These are phyloP conservation scores for Termitomyces sp. DNA, from an alignment of 768 basidiomycete genomes.

Conservation along the genomic window DNA sequence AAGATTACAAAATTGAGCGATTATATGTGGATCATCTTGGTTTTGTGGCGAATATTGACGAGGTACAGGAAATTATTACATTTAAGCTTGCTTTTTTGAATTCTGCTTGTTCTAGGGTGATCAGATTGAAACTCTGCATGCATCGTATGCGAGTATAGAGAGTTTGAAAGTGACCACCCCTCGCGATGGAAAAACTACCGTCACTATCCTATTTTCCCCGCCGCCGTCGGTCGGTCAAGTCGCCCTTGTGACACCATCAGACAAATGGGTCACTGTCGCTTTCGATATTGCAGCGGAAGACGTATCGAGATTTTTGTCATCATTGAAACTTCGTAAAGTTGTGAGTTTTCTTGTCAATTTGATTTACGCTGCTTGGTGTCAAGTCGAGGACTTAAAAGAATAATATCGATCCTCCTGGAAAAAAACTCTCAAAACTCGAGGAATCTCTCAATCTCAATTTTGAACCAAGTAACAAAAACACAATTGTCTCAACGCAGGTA, in stretches of 20 bases:
- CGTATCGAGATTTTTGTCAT: slow-evolving; percentile 31
- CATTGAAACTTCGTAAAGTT: slow-evolving; percentile 38
- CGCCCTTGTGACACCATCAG: slow-evolving; percentile 13
- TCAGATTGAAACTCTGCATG: slow-evolving; percentile 43
- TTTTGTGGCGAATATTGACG: slow-evolving; percentile 46
- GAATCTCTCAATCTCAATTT: slow-evolving; percentile 16
- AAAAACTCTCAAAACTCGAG: slow-evolving; percentile 21
- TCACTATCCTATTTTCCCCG: slow-evolving; percentile 25
- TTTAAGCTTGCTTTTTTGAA: not conserved
- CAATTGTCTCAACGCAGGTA: slow-evolving; percentile 17
- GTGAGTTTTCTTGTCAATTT: slow-evolving; percentile 24
- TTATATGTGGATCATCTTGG: slow-evolving; percentile 46
- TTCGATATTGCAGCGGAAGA: slow-evolving; percentile 32
- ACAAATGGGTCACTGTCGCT: slow-evolving; percentile 20
- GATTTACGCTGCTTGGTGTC: not conserved
- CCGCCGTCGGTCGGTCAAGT: slow-evolving; percentile 34
- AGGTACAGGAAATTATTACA: slow-evolving; percentile 18
- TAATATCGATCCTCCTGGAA: slow-evolving; percentile 5
- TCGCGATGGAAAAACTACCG: slow-evolving; percentile 18
- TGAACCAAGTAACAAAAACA: slow-evolving; percentile 3
- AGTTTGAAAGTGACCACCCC: slow-evolving; percentile 17
- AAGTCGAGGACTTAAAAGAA: slow-evolving; percentile 2
- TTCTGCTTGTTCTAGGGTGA: slow-evolving; percentile 24
- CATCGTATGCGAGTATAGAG: slow-evolving; percentile 31
- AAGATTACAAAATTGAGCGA: slow-evolving; percentile 32